Evolutionary conservation across 306 rosid species (phyloP), one percentile per base, ranked within the genome.

Genomic region (Sesbania bispinosa): DNA sequence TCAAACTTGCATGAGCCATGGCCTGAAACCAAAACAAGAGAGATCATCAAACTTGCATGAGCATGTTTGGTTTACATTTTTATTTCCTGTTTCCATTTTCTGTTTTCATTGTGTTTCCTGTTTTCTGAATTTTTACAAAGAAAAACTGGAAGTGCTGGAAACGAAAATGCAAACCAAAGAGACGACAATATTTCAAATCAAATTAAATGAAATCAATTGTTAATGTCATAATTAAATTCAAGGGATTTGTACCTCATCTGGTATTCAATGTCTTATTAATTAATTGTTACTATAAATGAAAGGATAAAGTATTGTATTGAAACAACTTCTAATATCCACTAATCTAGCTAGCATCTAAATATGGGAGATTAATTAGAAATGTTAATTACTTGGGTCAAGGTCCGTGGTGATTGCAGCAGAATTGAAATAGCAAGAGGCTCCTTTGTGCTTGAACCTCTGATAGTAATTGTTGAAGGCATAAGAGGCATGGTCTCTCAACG

Each of bases 361-460:
- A 77, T 51, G 43, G 16, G 55, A 60, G 46, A 38, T 64, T 16
- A 53, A 52, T 55, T 51, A 48, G 76, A 59, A 33, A 42, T 74
- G 66, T 86, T n/a, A n/a, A n/a, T n/a, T 81, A 89, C 96, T 89
- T 47, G 98, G 96, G 73, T 90, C 98, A 58, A 85, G 86, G 55
- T 85, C 92, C 19, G 94, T 88, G 69, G 80, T 83, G 61, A 89
- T 65, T 59, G 90, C 92, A 67, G 92, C 94, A 71, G 85, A 81
- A 60, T 82, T 83, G 90, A 89, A 88, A 82, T 87, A 89, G 81
- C 96, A 89, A 18, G 90, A 53, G 6, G 74, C 96, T 60, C 92
- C 88, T 55, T 79, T 77, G 82, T 89, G 75, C 82, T 89, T 88
- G 60, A 67, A 84, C 50, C 64, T 90, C 77, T 89, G 96, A 74